Evolutionary conservation across 2,329 filamentous ascomycete species (phyloP).

Genomic region (Nemania serpens): DNA sequence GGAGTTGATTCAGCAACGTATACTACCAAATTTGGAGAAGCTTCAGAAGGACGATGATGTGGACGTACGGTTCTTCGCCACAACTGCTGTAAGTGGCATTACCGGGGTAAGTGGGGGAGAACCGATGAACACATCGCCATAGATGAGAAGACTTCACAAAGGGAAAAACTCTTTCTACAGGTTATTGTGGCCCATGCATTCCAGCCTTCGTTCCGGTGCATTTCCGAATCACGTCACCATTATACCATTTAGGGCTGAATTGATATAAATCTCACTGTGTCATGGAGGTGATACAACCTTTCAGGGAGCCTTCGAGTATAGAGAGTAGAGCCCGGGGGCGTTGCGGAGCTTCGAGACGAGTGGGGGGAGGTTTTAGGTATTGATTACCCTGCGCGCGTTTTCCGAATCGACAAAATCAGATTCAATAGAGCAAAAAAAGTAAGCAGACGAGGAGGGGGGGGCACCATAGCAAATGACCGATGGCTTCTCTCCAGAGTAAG

Average conservation of each 20-base stretch:
- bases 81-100: conserved; percentile 74
- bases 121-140: conserved; percentile 69
- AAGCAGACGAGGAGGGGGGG: neutral
- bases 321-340: conserved; percentile 22
- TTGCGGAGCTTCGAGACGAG: conserved; percentile 14
- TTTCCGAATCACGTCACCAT: conserved; percentile 29
- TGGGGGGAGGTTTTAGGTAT: no score
- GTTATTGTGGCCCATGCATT: conserved; percentile 32
- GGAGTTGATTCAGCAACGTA: conserved; percentile 82
- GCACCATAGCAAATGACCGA: no score
- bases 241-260: conserved; percentile 31
- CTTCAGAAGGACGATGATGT: conserved; percentile 97
- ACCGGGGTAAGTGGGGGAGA: conserved; percentile 57
- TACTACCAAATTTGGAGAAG: conserved; percentile 90
- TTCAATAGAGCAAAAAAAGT: conserved; percentile 23
- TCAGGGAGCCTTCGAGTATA: conserved; percentile 28
- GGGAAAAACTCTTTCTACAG: conserved; percentile 32
- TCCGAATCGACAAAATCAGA: conserved; percentile 15
- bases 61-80: conserved; percentile 97
- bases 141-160: conserved; percentile 49
- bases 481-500: neutral
- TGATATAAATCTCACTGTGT: conserved; percentile 27
- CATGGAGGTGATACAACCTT: conserved; percentile 24
- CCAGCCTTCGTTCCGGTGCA: conserved; percentile 31
- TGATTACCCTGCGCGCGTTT: conserved; percentile 1